phyloP scores from a whole-genome alignment of 2,329 filamentous ascomycete species.

The Aotearoamyces nothofagi region DNA sequence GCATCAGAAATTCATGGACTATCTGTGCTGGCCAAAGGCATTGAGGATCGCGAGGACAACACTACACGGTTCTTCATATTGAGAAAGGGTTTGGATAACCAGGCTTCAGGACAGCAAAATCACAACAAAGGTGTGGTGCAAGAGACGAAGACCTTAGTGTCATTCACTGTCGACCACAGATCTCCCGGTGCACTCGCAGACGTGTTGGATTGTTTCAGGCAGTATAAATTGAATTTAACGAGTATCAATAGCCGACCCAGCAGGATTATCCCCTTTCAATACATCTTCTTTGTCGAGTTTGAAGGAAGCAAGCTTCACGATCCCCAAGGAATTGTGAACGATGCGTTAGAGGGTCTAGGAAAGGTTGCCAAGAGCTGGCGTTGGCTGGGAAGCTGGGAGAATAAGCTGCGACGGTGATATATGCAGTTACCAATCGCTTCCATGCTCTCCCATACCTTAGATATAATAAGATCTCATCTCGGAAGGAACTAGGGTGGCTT shows the following conservation, averaged over 20 bases:
- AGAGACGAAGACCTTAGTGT: conserved; percentile 55
- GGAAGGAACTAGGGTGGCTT: no score
- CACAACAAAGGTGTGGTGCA: conserved; percentile 4
- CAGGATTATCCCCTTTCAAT: conserved; percentile 63
- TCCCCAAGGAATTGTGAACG: conserved; percentile 39
- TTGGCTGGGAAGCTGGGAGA: conserved; percentile 56
- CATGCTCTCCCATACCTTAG: no score
- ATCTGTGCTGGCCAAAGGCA: conserved; percentile 50
- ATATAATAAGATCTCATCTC: no score
- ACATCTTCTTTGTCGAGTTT: conserved; percentile 91
- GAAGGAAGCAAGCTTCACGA: conserved; percentile 42
- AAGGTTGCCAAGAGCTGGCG: conserved; percentile 44
- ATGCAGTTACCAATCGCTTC: no score
- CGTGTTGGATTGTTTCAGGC: conserved; percentile 64
- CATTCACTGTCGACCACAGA: conserved; percentile 69
- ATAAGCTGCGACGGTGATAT: conserved; percentile 7
- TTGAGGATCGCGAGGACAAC: conserved; percentile 64
- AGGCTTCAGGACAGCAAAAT: conserved; percentile 2
- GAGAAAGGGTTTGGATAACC: conserved; percentile 9
- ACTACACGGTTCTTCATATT: conserved; percentile 68
- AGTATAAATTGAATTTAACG: conserved; percentile 63
- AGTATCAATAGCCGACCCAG: conserved; percentile 82
- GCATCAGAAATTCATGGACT: conserved; percentile 56
- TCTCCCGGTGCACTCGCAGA: conserved; percentile 71
- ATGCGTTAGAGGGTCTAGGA: conserved; percentile 41